Evolutionary conservation across 805 yeast genomes (phyloP).

Genomic region (baker's yeast (Saccharomyces cerevisiae)): DNA sequence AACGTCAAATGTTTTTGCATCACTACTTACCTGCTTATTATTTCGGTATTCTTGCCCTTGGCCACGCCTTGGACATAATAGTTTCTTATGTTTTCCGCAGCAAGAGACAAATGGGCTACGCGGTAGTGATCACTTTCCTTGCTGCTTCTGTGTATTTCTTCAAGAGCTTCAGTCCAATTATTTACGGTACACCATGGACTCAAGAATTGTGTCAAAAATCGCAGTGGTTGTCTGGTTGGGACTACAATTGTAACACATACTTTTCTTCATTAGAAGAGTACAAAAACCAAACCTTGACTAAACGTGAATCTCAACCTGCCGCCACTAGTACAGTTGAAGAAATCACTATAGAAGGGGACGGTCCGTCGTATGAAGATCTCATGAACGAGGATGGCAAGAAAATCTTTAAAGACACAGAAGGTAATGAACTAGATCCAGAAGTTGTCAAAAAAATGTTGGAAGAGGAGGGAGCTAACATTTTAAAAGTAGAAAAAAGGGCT

Average conservation of each 20-base stretch:
- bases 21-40: constrained; percentile 90
- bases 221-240: constrained; percentile 66
- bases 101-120: constrained; percentile 39
- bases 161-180: constrained; percentile 57
- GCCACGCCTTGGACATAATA: constrained; percentile 54
- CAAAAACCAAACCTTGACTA: constrained; percentile 7
- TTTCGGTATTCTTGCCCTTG: constrained; percentile 72
- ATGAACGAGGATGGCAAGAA: constrained; percentile 22
- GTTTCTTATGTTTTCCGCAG: constrained; percentile 37
- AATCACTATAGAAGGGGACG: constrained; percentile 7
- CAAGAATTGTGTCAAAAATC: constrained; percentile 52
- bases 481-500: not conserved
- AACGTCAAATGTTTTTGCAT: constrained; percentile 85
- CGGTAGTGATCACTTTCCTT: constrained; percentile 41
- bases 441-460: constrained; percentile 23
- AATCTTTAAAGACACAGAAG: constrained; percentile 33
- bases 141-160: constrained; percentile 46
- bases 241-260: constrained; percentile 69
- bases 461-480: constrained; percentile 17
- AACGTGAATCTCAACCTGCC: constrained; percentile 6
- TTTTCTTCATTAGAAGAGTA: constrained; percentile 27
- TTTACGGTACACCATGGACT: constrained; percentile 79
- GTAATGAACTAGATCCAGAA: constrained; percentile 31
- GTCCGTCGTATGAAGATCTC: constrained; percentile 12
- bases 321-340: constrained; percentile 2